These are phyloP conservation scores for Aspergillus heteromorphus DNA, from an alignment of 495 filamentous ascomycete genomes.

Conservation along the genomic window DNA sequence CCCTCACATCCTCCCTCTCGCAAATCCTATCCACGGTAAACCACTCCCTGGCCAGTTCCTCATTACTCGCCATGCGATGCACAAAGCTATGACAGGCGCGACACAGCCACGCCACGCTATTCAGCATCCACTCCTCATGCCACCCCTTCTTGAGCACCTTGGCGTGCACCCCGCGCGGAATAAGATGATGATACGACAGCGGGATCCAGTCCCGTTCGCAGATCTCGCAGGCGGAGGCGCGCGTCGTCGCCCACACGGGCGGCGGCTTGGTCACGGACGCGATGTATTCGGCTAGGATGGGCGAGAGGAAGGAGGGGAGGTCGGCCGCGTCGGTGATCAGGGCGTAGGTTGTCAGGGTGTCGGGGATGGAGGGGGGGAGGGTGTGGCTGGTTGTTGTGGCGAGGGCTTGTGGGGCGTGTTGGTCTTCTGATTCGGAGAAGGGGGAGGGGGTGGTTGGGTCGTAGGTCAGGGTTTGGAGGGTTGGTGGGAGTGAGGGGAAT, in stretches of 20 bases:
- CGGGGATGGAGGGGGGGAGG: constrained; percentile 47
- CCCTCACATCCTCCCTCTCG: constrained; percentile 65
- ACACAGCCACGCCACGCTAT: constrained; percentile 86
- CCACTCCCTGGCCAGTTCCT: constrained; percentile 71
- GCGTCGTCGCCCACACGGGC: constrained; percentile 53
- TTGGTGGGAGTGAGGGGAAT: constrained; percentile 56
- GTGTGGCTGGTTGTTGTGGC: constrained; percentile 34
- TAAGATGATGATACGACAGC: constrained; percentile 79
- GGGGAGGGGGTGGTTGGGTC: constrained; percentile 28
- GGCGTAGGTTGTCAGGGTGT: constrained; percentile 59
- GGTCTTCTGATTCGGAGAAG: constrained; percentile 26
- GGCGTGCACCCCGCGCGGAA: constrained; percentile 69
- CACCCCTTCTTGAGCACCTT: constrained; percentile 76
- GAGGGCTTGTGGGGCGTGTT: constrained; percentile 24
- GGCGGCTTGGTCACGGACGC: constrained; percentile 49
- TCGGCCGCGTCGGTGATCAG: constrained; percentile 43
- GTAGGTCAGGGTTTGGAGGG: constrained; percentile 59
- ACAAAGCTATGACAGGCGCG: constrained; percentile 83
- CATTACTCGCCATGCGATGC: constrained; percentile 69
- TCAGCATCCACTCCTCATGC: constrained; percentile 68
- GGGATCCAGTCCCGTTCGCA: constrained; percentile 75
- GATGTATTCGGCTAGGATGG: constrained; percentile 57
- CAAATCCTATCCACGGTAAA: constrained; percentile 66
- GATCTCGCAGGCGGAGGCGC: constrained; percentile 65
- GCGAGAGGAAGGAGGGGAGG: constrained; percentile 50